phyloP scores from a whole-genome alignment of 2,329 filamentous ascomycete genomes.

The Aspergillus tanneri region DNA sequence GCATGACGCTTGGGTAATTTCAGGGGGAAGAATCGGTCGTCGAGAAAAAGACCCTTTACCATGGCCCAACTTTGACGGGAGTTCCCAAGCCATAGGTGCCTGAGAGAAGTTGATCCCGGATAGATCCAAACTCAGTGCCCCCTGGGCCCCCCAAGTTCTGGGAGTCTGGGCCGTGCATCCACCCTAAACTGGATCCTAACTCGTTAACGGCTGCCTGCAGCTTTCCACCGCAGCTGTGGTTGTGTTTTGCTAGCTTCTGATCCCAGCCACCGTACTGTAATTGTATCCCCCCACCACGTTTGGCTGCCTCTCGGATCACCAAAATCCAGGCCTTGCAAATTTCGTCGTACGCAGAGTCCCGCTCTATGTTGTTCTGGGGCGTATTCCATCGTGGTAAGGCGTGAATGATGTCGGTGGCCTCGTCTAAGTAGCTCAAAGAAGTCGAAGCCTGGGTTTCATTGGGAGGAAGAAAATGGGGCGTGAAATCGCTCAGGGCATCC shows the following conservation, averaged over 20 bases:
- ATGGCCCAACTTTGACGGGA: constrained; percentile 57
- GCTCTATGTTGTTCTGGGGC: constrained; percentile 84
- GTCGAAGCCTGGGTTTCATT: constrained; percentile 79
- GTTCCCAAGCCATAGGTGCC: constrained; percentile 57
- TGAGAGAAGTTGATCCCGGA: constrained; percentile 57
- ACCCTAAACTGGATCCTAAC: constrained; percentile 71
- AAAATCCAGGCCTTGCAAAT: constrained; percentile 90
- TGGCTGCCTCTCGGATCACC: constrained; percentile 86
- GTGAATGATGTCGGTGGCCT: constrained; percentile 86
- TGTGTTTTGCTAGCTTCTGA: constrained; percentile 79
- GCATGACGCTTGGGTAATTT: constrained; percentile 7
- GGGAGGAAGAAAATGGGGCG: constrained; percentile 90
- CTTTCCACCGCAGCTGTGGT: constrained; percentile 79
- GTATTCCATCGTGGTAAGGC: constrained; percentile 87
- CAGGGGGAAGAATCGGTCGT: constrained; percentile 7
- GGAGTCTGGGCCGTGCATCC: constrained; percentile 61
- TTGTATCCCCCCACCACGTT: constrained; percentile 85
- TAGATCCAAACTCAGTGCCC: constrained; percentile 44
- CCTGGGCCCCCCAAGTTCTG: constrained; percentile 30
- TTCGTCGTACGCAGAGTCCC: constrained; percentile 94
- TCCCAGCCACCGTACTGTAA: constrained; percentile 92
- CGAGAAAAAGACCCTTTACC: constrained; percentile 40
- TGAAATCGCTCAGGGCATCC: constrained; percentile 90
- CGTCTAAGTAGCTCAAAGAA: constrained; percentile 84
- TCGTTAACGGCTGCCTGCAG: constrained; percentile 77